Conservation (phyloP, 192 early-diverging fungal species). For the Gryganskiella cystojenkinii region DNA sequence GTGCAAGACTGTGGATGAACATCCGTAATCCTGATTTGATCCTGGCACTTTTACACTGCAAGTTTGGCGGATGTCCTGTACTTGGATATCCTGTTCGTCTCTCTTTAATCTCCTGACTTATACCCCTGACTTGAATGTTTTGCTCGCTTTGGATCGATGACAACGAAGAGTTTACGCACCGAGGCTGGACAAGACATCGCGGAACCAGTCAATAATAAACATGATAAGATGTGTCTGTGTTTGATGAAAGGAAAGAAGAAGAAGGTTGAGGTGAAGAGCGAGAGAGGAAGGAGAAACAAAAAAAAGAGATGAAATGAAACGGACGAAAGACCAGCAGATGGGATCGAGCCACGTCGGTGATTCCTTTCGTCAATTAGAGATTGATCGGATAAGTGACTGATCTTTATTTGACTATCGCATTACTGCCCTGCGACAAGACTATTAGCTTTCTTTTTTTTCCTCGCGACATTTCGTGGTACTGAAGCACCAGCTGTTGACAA, state of each 20-base stretch:
- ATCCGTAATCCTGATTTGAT: too few relatives aligned
- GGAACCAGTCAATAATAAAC: slow-evolving; percentile 99
- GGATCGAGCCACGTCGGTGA: not conserved
- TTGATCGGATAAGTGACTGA: not conserved
- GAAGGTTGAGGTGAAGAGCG: not conserved
- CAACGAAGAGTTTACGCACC: slow-evolving; percentile 85
- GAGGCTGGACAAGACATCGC: slow-evolving; percentile 87
- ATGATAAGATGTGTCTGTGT: slow-evolving; percentile 60
- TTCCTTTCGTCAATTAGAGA: not conserved
- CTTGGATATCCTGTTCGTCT: too few relatives aligned
- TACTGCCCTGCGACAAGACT: too few relatives aligned
- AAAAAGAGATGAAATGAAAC: not conserved
- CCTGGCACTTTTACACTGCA: too few relatives aligned
- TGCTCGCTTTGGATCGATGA: too few relatives aligned
- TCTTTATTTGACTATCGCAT: too few relatives aligned
- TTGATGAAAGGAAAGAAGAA: not conserved
- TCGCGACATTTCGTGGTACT: too few relatives aligned
- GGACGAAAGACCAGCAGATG: not conserved
- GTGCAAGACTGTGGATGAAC: too few relatives aligned
- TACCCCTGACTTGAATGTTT: not conserved
- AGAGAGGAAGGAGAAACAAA: not conserved
- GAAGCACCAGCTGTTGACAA: too few relatives aligned
- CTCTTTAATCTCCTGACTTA: too few relatives aligned
- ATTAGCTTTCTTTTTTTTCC: too few relatives aligned
- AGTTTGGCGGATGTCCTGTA: too few relatives aligned